phyloP scores from a whole-genome alignment of 2,329 filamentous ascomycete species.

The Aschersonia sp. region DNA sequence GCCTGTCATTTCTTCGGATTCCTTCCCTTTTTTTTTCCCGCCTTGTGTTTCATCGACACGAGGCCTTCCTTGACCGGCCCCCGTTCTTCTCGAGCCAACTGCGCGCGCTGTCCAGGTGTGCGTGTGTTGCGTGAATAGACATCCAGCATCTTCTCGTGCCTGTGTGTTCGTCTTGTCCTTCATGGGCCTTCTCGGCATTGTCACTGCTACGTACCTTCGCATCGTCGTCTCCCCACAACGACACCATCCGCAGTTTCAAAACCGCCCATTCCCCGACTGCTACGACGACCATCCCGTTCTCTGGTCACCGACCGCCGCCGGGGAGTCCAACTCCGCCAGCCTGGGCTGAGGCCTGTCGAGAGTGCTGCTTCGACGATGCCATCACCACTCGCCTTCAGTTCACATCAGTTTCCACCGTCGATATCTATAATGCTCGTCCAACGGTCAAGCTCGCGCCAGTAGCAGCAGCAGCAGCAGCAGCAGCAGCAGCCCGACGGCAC shows the following conservation, averaged over 20 bases:
- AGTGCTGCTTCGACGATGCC: conserved; percentile 6
- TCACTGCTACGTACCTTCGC: not conserved
- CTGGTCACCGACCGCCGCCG: not conserved
- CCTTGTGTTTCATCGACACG: not conserved
- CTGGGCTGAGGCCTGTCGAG: not conserved
- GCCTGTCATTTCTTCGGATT: not conserved
- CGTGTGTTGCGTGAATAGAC: not conserved
- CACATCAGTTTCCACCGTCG: conserved; percentile 7
- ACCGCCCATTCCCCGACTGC: not conserved
- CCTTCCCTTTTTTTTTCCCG: not conserved
- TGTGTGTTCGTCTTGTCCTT: not conserved
- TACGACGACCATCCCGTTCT: not conserved
- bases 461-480: conserved; percentile 7
- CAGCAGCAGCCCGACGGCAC: conserved; percentile 15
- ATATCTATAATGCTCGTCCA: conserved; percentile 20
- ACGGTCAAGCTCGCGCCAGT: conserved; percentile 22
- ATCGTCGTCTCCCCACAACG: not conserved
- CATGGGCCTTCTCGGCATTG: not conserved
- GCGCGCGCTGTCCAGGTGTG: not conserved
- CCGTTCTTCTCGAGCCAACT: not conserved
- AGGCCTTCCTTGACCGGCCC: not conserved
- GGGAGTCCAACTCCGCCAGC: not conserved
- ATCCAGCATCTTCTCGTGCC: not conserved
- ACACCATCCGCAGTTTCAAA: conserved; percentile 1
- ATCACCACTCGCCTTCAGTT: conserved; percentile 1